These are phyloP conservation scores for Ustilago bromivora DNA, from an alignment of 1,284 basidiomycete genomes.

Conservation along the genomic window DNA sequence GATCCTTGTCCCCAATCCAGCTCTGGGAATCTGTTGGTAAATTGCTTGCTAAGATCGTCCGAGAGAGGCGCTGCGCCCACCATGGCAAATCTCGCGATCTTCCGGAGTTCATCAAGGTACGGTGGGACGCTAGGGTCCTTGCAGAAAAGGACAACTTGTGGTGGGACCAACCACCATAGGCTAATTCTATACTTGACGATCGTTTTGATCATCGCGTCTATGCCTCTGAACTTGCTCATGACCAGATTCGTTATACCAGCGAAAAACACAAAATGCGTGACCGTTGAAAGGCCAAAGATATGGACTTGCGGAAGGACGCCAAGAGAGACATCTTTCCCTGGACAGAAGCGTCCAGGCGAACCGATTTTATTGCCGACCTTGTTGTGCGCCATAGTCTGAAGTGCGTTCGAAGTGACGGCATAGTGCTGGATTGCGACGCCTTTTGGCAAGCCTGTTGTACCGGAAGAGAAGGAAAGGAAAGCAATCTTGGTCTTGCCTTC, in stretches of 20 bases:
- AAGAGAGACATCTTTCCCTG: conserved; percentile 56
- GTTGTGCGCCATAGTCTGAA: conserved; percentile 68
- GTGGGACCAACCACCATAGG: conserved; percentile 57
- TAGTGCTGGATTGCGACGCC: conserved; percentile 67
- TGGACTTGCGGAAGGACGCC: conserved; percentile 58
- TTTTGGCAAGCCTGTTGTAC: conserved; percentile 70
- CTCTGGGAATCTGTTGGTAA: conserved; percentile 46
- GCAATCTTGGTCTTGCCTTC: conserved; percentile 75
- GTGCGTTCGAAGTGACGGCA: conserved; percentile 59
- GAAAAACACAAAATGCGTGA: conserved; percentile 63
- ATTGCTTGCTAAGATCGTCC: conserved; percentile 56
- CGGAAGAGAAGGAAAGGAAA: conserved; percentile 69
- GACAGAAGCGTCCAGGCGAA: conserved; percentile 45
- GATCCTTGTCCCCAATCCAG: conserved; percentile 62
- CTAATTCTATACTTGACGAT: conserved; percentile 62
- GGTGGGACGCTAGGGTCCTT: conserved; percentile 56
- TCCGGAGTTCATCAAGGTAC: conserved; percentile 56
- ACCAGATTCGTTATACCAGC: conserved; percentile 61
- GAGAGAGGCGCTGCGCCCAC: conserved; percentile 60
- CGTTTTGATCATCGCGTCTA: conserved; percentile 59
- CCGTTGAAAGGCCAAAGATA: conserved; percentile 64
- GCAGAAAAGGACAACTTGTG: conserved; percentile 57
- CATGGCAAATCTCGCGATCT: conserved; percentile 54
- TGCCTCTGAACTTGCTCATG: conserved; percentile 57
- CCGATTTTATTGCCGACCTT: conserved; percentile 40